Percentiles rank a stretch among this genome's conserved stretches.
These are phyloP conservation scores for Plasmodium knowlesi DNA, from an alignment of 169 alveolate genomes.

Conservation along the genomic window DNA sequence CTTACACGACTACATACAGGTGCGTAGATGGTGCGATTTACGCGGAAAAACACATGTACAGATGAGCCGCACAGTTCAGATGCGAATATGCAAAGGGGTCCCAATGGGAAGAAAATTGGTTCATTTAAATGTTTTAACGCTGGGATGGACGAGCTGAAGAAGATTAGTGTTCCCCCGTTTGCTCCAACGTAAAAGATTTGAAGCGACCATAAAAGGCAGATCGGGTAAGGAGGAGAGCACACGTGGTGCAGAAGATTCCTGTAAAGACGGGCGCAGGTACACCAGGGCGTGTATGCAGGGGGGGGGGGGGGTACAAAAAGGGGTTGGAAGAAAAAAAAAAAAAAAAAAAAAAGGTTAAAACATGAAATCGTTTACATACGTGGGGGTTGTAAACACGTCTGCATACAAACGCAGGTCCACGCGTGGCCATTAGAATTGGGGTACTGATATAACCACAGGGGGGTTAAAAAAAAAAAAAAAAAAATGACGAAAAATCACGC, in stretches of 20 bases:
- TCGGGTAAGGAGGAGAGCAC: neutral
- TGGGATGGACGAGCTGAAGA: neutral
- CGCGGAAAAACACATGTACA: neutral
- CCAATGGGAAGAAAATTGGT: neutral
- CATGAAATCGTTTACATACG: neutral
- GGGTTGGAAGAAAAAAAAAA: neutral
- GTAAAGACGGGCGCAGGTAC: neutral
- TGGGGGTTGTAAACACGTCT: neutral
- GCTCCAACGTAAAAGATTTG: too few species aligned
- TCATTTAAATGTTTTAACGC: neutral
- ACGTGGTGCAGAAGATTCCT: neutral
- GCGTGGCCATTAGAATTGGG: neutral
- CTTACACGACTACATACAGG: too few species aligned
- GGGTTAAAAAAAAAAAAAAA: neutral
- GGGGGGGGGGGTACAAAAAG: neutral
- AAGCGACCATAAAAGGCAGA: neutral
- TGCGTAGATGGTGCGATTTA: too few species aligned
- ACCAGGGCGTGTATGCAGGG: neutral
- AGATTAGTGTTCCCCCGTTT: neutral
- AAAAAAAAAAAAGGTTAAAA: neutral
- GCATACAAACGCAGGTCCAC: neutral
- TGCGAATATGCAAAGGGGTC: neutral
- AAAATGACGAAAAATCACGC: neutral
- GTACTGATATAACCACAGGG: neutral
- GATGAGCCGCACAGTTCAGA: neutral